A percentile compares a stretch with the other conserved stretches of the same genome.
Conservation (phyloP, 257 asterid genomes). For the Solanum ossicruentum region DNA sequence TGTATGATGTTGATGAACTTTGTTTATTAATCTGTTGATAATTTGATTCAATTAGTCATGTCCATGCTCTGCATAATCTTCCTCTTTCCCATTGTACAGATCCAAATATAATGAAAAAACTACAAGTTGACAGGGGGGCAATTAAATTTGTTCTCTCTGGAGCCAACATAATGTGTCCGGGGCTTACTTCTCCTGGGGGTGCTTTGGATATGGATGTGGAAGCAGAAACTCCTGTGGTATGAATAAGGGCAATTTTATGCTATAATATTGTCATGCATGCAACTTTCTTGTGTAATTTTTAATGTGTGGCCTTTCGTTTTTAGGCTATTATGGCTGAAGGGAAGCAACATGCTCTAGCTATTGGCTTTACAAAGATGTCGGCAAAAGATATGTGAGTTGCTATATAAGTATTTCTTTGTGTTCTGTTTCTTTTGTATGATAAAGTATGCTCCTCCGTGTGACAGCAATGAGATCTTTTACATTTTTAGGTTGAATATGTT, state of each 20-base stretch:
- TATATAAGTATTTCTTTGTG: not conserved
- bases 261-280: not conserved
- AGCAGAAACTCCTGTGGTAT: constrained; percentile 89
- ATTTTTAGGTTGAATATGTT: not conserved
- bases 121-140: constrained; percentile 98
- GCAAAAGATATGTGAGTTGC: constrained; percentile 83
- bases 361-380: constrained; percentile 94
- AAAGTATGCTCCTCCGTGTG: not conserved
- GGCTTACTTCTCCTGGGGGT: constrained; percentile 98
- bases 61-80: not conserved
- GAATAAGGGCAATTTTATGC: not conserved
- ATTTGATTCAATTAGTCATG: not conserved
- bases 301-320: not conserved
- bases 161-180: constrained; percentile 99
- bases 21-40: not conserved
- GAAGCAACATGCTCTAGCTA: constrained; percentile 95
- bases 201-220: constrained; percentile 78
- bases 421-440: not conserved
- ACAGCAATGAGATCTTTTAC: not conserved
- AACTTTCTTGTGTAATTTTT: not conserved
- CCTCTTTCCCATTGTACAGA: constrained; percentile 33
- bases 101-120: constrained; percentile 90
- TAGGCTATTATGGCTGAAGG: constrained; percentile 99
- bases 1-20: not conserved
- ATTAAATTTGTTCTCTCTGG: constrained; percentile 90